Evolutionary conservation across 495 filamentous ascomycete genomes (phyloP).

Genomic region (Ascobolus immersus): DNA sequence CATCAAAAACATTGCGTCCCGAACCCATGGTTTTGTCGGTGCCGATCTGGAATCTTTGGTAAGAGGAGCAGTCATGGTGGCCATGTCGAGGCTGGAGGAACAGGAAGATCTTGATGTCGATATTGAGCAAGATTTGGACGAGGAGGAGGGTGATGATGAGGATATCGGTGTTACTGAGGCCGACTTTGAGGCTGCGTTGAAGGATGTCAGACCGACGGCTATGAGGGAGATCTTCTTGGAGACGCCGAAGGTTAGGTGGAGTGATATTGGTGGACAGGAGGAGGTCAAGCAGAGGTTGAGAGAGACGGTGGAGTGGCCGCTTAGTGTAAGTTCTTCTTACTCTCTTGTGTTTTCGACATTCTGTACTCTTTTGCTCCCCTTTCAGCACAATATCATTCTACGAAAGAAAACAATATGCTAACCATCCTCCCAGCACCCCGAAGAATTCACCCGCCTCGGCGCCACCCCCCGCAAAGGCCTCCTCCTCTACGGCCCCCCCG

Average conservation of each 20-base stretch:
- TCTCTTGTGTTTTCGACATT: slow-evolving; percentile 10
- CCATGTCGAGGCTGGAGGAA: slow-evolving; percentile 7
- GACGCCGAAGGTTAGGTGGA: slow-evolving; percentile 64
- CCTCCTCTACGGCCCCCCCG: slow-evolving; percentile 78
- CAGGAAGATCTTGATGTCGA: too few species aligned
- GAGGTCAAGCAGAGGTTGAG: slow-evolving; percentile 47
- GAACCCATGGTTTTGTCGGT: slow-evolving; percentile 45
- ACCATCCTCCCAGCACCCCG: slow-evolving; percentile 23
- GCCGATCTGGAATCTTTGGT: slow-evolving; percentile 31
- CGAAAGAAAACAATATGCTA: slow-evolving; percentile 5
- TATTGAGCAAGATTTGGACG: background rate
- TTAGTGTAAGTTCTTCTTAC: slow-evolving; percentile 29
- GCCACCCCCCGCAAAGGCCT: slow-evolving; percentile 54
- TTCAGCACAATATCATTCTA: slow-evolving; percentile 6
- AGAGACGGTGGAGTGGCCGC: slow-evolving; percentile 36
- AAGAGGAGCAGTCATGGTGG: slow-evolving; percentile 14
- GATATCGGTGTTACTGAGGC: slow-evolving; percentile 16
- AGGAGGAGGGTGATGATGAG: slow-evolving; percentile 4
- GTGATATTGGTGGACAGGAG: slow-evolving; percentile 72
- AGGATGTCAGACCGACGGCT: slow-evolving; percentile 44
- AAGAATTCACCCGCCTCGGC: slow-evolving; percentile 32
- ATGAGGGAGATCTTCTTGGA: slow-evolving; percentile 81
- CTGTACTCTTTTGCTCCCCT: slow-evolving; percentile 7
- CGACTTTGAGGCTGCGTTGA: slow-evolving; percentile 31
- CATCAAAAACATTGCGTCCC: slow-evolving; percentile 22